Evolutionary conservation across 345 rosid genomes (phyloP).

Genomic region (Salix purpurea): DNA sequence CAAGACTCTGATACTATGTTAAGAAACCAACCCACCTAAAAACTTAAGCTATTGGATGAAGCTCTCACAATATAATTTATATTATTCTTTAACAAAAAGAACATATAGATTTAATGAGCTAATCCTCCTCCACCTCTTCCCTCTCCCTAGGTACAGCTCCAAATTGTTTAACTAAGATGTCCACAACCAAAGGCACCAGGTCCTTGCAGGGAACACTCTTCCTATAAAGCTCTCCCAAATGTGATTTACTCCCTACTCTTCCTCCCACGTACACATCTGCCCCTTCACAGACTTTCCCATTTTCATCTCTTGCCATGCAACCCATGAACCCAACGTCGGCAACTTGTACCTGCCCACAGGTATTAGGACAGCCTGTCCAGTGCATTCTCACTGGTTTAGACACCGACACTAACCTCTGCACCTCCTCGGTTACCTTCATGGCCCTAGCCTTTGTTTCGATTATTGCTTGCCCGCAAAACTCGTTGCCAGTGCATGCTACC

Average conservation of each 20-base stretch:
- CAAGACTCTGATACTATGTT: too few relatives aligned
- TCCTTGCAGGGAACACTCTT: slow-evolving; percentile 82
- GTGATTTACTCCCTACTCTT: slow-evolving; percentile 80
- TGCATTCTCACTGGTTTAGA: slow-evolving; percentile 73
- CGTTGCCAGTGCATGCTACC: slow-evolving; percentile 92
- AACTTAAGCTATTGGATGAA: too few relatives aligned
- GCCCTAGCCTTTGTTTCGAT: slow-evolving; percentile 94
- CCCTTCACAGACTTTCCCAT: slow-evolving; percentile 66
- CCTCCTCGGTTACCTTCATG: slow-evolving; percentile 78
- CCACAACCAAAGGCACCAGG: slow-evolving; percentile 73
- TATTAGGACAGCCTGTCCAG: slow-evolving; percentile 97
- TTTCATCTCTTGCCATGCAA: slow-evolving; percentile 78
- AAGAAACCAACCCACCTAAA: too few relatives aligned
- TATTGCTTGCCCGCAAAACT: slow-evolving; percentile 89
- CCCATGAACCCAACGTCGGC: slow-evolving; percentile 99
- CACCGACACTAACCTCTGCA: slow-evolving; percentile 65
- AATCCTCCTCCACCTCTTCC: slow-evolving; percentile 79
- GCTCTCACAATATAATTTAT: too few relatives aligned
- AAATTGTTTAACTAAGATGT: slow-evolving; percentile 65
- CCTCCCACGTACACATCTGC: slow-evolving; percentile 85
- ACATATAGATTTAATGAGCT: background rate
- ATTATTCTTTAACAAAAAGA: too few relatives aligned
- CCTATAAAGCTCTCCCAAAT: slow-evolving; percentile 69
- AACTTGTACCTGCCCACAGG: slow-evolving; percentile 87
- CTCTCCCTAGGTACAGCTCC: slow-evolving; percentile 86